Conservation (phyloP, 805 yeast genomes). For the Candida takata region DNA sequence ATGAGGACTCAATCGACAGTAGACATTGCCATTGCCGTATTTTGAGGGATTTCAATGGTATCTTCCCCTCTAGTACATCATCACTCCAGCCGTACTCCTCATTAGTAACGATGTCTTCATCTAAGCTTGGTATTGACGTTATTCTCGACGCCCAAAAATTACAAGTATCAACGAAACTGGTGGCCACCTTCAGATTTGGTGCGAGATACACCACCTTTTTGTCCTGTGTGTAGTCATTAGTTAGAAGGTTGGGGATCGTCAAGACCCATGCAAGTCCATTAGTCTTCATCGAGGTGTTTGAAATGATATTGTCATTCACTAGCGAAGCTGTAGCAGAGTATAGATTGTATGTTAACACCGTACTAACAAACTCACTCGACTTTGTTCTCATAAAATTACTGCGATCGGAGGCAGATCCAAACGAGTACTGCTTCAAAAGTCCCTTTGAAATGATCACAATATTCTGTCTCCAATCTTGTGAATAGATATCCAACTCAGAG, state of each 20-base stretch:
- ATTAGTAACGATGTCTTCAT: constrained; percentile 61
- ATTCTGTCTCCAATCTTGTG: constrained; percentile 28
- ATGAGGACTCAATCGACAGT: constrained; percentile 22
- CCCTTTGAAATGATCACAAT: constrained; percentile 46
- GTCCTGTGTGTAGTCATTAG: constrained; percentile 16
- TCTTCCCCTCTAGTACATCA: constrained; percentile 11
- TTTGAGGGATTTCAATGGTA: constrained; percentile 18
- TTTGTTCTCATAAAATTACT: constrained; percentile 16
- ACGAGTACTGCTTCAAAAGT: constrained; percentile 39
- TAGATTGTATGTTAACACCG: constrained; percentile 18
- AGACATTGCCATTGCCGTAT: constrained; percentile 22
- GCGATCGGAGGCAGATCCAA: constrained; percentile 21
- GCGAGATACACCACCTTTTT: constrained; percentile 21
- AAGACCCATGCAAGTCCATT: constrained; percentile 22
- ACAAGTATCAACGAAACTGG: constrained; percentile 65
- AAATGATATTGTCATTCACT: constrained; percentile 16
- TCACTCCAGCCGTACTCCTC: constrained; percentile 77
- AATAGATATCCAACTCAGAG: constrained; percentile 27
- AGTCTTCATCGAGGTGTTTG: constrained; percentile 13
- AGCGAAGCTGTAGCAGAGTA: constrained; percentile 22
- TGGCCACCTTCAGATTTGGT: constrained; percentile 44
- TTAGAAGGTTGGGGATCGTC: constrained; percentile 18
- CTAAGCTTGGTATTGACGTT: constrained; percentile 67
- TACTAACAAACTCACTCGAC: constrained; percentile 16
- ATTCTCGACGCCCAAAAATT: constrained; percentile 89